Evolutionary conservation across 2,329 filamentous ascomycete species (phyloP), one percentile per base, ranked within the genome.

Genomic region (Thyridium curvatum): DNA sequence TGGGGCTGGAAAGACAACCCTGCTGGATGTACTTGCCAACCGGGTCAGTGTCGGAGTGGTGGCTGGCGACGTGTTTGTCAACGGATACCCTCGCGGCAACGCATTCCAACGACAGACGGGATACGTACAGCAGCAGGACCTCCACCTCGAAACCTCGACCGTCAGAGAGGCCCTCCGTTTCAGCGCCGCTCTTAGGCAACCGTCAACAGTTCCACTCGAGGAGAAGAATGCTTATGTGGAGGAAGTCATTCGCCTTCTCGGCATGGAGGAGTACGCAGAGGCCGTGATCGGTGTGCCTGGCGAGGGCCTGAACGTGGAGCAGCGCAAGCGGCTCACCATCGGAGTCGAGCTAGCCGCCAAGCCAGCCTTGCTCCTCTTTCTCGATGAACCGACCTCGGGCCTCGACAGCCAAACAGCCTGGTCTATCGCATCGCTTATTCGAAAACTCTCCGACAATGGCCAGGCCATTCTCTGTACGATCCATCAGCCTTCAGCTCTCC

Each of bases 381-480:
- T 82, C 8, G 77, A 82, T 37, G 77, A 81, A 49, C 77, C 77
- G 8, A 72, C 79, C 38, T 56, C 69, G 17, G 80, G 80, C 34
- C 70, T 85, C 3, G 81, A 84, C 52, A 73, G 69, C 0, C 74
- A 83, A 54, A 75, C 69, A 35, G 74, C 79, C 0, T 84, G 77
- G 71, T 73, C 79, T 1, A 83, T 83, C 37, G 71, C 74, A 31
- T 59, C 71, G 0, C 78, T 84, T 52, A 58, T 85, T 2, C 68
- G 77, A 30, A 81, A 81, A 50, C 66, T 85, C 1, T 73, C 79
- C 2, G 60, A 68, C 42, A 65, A 61, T 1, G 71, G 71, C 1
- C 72, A 76, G 46, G 70, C 71, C 8, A 59, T 76, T 3, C 58
- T 76, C 1, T 72, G 70, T 37, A 76, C 72, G 0, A 70, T 77